Base-by-base conservation (phyloP, 2,329 filamentous ascomycete species). In the Botrytis pseudocinerea region DNA sequence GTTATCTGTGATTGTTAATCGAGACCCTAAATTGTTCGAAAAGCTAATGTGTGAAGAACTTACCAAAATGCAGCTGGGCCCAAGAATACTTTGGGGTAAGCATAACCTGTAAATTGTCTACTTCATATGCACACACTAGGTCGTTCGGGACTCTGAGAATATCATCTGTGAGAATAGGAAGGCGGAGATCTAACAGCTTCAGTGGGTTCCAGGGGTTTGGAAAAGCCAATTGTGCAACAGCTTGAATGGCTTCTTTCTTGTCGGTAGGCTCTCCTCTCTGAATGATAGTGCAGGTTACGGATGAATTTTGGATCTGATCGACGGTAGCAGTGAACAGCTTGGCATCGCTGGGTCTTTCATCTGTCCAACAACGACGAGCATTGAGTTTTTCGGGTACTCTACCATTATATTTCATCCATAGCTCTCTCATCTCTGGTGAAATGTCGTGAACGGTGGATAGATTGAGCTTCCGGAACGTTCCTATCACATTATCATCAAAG, bases 41-140 rank as follows among this genome's bases (percentile, higher is more conserved):
- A 35, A 59, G 20, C 32, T 60, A 35, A 38, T 60, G 8, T 60
- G 32, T 60, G 32, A 60, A 60, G 32, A 60, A 60, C 32, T 18
- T 60, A 60, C 32, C 57, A 38, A 60, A 60, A 60, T 60, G 20
- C 22, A 60, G 57, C 18, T 60, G 32, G 32, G 57, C 10, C 32
- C 32, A 60, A 60, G 57, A 60, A 60, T 60, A 60, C 9, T 60
- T 60, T 60, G 32, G 57, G 32, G 57, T 60, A 38, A 60, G 28
- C 8, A 60, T 18, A 14, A 60, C 32, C 32, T 60, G 57, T 12
- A 60, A 60, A 35, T 60, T 60, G 18, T 60, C 32, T 60, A 25
- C 32, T 60, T 25, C 20, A 38, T 60, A 60, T 60, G 32, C 18
- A 60, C 16, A 38, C 20, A 14, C 20, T 60, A 60, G 16, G 20